A percentile compares a stretch with the other conserved stretches of the same genome.
Conservation (phyloP, 768 basidiomycete species). For the Pleurotus eryngii region DNA sequence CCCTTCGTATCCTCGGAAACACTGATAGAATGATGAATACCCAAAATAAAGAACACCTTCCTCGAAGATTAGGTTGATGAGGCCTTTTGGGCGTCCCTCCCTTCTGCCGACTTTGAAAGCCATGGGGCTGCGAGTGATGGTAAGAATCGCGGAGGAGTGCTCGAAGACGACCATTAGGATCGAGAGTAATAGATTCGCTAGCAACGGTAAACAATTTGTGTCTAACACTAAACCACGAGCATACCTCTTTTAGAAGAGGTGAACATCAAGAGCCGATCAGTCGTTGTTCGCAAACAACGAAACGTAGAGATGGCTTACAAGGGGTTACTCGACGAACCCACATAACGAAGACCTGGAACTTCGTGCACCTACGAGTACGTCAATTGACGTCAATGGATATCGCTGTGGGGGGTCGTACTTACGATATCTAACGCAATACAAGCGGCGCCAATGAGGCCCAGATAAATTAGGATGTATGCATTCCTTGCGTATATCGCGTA, state of each 20-base stretch:
- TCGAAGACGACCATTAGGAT: slow-evolving; percentile 26
- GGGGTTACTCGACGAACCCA: slow-evolving; percentile 16
- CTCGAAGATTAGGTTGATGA: slow-evolving; percentile 22
- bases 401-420: neutral
- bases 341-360: slow-evolving; percentile 19
- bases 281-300: too few relatives aligned
- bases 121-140: slow-evolving; percentile 20
- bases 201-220: neutral
- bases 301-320: slow-evolving; percentile 10
- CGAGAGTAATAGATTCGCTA: slow-evolving; percentile 22
- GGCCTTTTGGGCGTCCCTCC: slow-evolving; percentile 13
- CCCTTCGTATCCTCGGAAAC: neutral
- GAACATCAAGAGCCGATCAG: neutral
- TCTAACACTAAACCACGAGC: neutral
- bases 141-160: slow-evolving; percentile 20
- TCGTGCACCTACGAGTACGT: slow-evolving; percentile 15
- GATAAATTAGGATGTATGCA: slow-evolving; percentile 16
- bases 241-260: neutral
- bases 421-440: slow-evolving; percentile 24
- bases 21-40: neutral
- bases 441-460: slow-evolving; percentile 18
- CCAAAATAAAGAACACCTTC: slow-evolving; percentile 17
- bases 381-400: neutral
- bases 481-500: slow-evolving; percentile 23
- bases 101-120: slow-evolving; percentile 17